Conservation (phyloP, 352 stramenopile genomes). For the Phytophthora sp. region DNA sequence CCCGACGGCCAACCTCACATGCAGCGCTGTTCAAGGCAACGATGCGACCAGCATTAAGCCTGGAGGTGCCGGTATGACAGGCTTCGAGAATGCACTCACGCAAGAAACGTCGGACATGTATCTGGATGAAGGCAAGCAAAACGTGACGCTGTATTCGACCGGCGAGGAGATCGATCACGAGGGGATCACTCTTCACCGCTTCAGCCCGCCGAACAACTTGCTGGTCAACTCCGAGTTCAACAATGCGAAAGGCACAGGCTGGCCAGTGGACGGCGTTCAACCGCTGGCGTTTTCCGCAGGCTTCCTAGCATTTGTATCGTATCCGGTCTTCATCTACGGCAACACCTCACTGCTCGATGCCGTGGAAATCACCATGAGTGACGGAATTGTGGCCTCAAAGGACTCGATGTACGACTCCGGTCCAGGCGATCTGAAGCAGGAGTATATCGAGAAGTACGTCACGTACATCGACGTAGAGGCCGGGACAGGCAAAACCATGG, state of each 20-base stretch:
- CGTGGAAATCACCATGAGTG: conserved; percentile 59
- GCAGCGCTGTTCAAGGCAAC: conserved; percentile 44
- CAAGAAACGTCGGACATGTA: conserved; percentile 42
- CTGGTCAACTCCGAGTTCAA: conserved; percentile 39
- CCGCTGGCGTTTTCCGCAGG: conserved; percentile 58
- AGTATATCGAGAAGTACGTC: conserved; percentile 55
- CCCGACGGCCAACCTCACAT: conserved; percentile 59
- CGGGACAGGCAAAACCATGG: conserved; percentile 76
- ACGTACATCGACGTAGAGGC: conserved; percentile 71
- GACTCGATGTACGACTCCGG: conserved; percentile 51
- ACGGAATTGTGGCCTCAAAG: conserved; percentile 42
- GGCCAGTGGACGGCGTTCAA: conserved; percentile 75
- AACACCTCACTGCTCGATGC: conserved; percentile 47
- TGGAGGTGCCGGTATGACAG: conserved; percentile 42
- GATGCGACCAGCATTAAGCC: conserved; percentile 50
- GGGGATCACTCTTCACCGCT: conserved; percentile 53
- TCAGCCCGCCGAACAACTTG: conserved; percentile 44
- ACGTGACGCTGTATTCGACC: conserved; percentile 53
- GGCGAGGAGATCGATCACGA: conserved; percentile 44
- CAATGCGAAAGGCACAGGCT: conserved; percentile 44
- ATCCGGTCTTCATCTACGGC: conserved; percentile 67
- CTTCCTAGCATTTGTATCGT: conserved; percentile 74
- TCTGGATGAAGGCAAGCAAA: conserved; percentile 48
- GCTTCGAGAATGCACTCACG: conserved; percentile 38
- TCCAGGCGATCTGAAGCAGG: conserved; percentile 41